Evolutionary conservation across 768 basidiomycete genomes (phyloP).

Genomic region (Lactarius trivialis): DNA sequence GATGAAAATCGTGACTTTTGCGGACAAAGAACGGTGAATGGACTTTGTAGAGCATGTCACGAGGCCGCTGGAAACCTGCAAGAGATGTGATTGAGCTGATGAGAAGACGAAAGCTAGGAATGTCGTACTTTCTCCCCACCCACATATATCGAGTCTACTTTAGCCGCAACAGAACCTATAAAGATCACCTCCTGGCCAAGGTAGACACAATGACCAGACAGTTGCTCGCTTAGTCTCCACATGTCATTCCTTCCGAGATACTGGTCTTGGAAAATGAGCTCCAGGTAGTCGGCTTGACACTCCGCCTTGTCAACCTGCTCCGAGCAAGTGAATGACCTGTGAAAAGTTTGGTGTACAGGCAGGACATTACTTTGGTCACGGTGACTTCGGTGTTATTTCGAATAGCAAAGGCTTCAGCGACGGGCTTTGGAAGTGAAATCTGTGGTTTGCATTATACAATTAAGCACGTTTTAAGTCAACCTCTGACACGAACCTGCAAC

Average conservation of each 20-base stretch:
- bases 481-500: constrained; percentile 44
- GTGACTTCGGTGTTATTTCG: constrained; percentile 68
- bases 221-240: constrained; percentile 85
- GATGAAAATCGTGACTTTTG: constrained; percentile 89
- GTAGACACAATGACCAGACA: constrained; percentile 77
- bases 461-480: background rate
- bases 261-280: constrained; percentile 90
- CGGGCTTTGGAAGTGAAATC: constrained; percentile 70
- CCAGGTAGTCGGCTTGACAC: constrained; percentile 70
- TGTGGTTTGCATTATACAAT: constrained; percentile 27
- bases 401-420: constrained; percentile 64
- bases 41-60: constrained; percentile 80
- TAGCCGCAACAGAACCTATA: constrained; percentile 75
- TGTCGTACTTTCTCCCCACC: constrained; percentile 52
- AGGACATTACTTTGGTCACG: constrained; percentile 52
- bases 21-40: constrained; percentile 85
- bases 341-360: constrained; percentile 14
- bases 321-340: constrained; percentile 4
- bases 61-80: constrained; percentile 72
- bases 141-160: constrained; percentile 73
- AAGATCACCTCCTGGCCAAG: constrained; percentile 81
- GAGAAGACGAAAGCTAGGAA: background rate
- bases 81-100: background rate
- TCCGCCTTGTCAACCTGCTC: constrained; percentile 60
- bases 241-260: constrained; percentile 95